Conservation (phyloP, 352 stramenopile species). For the Phytophthora syringae region DNA sequence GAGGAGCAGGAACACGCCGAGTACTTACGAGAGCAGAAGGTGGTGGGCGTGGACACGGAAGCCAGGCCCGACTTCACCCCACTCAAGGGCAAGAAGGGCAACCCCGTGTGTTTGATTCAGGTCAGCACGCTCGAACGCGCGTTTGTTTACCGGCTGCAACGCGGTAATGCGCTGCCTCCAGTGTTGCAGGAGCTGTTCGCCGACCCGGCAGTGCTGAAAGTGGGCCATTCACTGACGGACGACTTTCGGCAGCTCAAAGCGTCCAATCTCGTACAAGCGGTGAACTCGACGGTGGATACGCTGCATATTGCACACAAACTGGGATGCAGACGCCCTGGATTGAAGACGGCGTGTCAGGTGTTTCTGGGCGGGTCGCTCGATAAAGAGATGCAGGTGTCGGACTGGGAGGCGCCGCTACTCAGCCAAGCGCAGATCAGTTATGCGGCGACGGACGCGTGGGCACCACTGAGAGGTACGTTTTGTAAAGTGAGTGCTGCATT, state of each 20-base stretch:
- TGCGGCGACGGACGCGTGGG: conserved; percentile 82
- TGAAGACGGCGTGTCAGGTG: conserved; percentile 79
- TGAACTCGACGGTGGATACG: conserved; percentile 82
- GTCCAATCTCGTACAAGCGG: conserved; percentile 59
- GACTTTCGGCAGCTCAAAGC: conserved; percentile 73
- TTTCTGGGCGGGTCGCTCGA: conserved; percentile 73
- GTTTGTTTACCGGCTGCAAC: conserved; percentile 76
- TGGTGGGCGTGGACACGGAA: conserved; percentile 81
- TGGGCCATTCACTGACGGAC: conserved; percentile 80
- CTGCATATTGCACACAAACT: conserved; percentile 80
- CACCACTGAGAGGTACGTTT: conserved; percentile 65
- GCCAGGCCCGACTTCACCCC: conserved; percentile 66
- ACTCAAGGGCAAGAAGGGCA: conserved; percentile 53
- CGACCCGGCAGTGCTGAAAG: conserved; percentile 68
- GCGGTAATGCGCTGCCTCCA: conserved; percentile 56
- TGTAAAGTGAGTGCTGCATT: not conserved
- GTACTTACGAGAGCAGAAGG: conserved; percentile 64
- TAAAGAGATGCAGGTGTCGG: conserved; percentile 89
- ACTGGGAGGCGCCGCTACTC: conserved; percentile 78
- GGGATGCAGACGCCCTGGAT: conserved; percentile 71
- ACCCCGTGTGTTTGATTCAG: conserved; percentile 83
- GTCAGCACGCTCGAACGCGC: conserved; percentile 76
- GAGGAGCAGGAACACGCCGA: conserved; percentile 57
- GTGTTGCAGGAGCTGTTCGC: conserved; percentile 66
- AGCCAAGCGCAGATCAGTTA: conserved; percentile 79